Base-by-base conservation (phyloP, 208 protist species). In the Acanthamoeba sp. region DNA sequence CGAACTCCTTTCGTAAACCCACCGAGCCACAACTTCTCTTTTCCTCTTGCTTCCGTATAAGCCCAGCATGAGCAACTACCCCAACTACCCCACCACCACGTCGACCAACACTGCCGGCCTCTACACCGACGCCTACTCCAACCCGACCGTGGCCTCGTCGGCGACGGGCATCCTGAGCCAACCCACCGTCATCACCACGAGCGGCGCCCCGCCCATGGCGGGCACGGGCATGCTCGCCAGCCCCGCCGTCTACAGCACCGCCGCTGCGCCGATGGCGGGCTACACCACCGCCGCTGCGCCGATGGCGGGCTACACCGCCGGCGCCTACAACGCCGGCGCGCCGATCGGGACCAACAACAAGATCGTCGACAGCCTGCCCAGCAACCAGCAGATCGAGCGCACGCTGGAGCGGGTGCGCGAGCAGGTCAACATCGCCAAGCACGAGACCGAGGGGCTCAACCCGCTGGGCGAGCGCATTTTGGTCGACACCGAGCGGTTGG, bases 361-460 rank as follows among this genome's bases (percentile, higher is more conserved):
- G 64, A 7, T 42, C 6, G 64, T 73, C 22, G 64, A 73, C 64
- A 73, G 38, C 1, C 27, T 73, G 64, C 64, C 64, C n/a, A 73
- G 64, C 64, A 32, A 73, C 12, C 16, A 36, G 12, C 64, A 73
- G 64, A 73, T 73, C 64, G 64, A 73, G 29, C 27, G 27, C 27
- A 73, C 64, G 12, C 64, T 73, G 64, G 64, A 73, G 64, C 64
- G 64, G n/a, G 64, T 73, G 64, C 64, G 64, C 4, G 64, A 73
- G 64, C 64, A 73, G 64, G 64, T 73, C 34, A 32, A 73, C 64
- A 73, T 73, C 64, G 64, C 64, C 64, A 73, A 73, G 64, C 64
- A 73, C 64, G 64, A 85, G 76, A 85, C 76, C 40, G 76, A 85
- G 42, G 76, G 76, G 2, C 76, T 85, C 76, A 85, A 48, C 76